Evolutionary conservation across 1,284 basidiomycete genomes (phyloP).

Genomic region (Gymnopus androsaceus): DNA sequence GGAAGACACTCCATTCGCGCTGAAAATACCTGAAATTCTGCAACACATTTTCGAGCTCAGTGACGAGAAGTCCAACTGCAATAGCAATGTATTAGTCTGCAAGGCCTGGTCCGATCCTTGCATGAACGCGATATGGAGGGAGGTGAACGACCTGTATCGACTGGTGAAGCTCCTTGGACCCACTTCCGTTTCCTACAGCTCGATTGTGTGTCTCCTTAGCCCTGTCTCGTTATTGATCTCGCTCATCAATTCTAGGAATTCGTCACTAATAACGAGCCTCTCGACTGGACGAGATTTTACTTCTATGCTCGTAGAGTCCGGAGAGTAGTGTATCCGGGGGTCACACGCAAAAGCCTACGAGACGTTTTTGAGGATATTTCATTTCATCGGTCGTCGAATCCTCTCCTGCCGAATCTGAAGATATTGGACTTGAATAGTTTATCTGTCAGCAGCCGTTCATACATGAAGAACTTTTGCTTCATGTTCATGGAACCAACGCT

Average conservation of each 20-base stretch:
- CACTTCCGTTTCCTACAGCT: too few relatives aligned
- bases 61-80: background rate
- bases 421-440: background rate
- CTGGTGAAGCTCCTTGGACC: background rate
- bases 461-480: too few relatives aligned
- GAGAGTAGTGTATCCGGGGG: background rate
- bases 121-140: background rate
- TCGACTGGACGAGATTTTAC: background rate
- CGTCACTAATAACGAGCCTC: background rate
- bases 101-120: background rate
- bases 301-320: background rate
- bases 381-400: background rate
- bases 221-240: too few relatives aligned
- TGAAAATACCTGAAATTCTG: background rate
- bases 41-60: background rate
- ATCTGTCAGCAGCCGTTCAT: background rate
- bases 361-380: background rate
- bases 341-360: background rate
- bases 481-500: background rate
- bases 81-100: background rate
- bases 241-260: too few relatives aligned
- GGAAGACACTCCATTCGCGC: background rate
- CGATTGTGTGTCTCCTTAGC: background rate
- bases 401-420: background rate
- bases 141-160: background rate